Percentiles rank a stretch among this genome's conserved stretches.
Evolutionary conservation across 371 early-diverging fungal species (phyloP).

Genomic region (Sporodiniella umbellata): DNA sequence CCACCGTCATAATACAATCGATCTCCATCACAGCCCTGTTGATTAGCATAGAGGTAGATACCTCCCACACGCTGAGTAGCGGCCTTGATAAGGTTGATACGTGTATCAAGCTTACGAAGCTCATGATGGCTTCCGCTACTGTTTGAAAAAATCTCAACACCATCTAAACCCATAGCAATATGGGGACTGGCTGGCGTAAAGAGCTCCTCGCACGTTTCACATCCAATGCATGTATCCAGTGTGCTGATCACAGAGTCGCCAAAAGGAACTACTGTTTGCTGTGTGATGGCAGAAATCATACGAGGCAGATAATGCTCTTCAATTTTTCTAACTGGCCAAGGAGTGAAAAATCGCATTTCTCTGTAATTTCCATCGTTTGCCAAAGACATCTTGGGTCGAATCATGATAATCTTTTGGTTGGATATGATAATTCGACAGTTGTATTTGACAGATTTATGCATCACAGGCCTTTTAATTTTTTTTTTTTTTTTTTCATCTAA

Average conservation of each 20-base stretch:
- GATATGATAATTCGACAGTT: slow-evolving; percentile 91
- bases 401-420: slow-evolving; percentile 82
- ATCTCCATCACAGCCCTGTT: slow-evolving; percentile 98
- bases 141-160: slow-evolving; percentile 95
- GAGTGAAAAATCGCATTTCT: slow-evolving; percentile 92
- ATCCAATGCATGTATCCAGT: slow-evolving; percentile 83
- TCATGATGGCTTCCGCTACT: slow-evolving; percentile 93
- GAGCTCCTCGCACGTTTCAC: slow-evolving; percentile 96
- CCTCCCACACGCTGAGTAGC: slow-evolving; percentile 95
- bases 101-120: slow-evolving; percentile 79
- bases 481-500: neutral
- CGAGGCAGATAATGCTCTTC: slow-evolving; percentile 82
- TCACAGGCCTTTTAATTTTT: slow-evolving; percentile 87
- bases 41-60: slow-evolving; percentile 94
- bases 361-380: slow-evolving; percentile 98
- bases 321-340: slow-evolving; percentile 70
- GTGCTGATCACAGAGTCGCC: slow-evolving; percentile 87
- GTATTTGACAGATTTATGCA: slow-evolving; percentile 88
- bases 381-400: slow-evolving; percentile 92
- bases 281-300: slow-evolving; percentile 71
- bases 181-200: slow-evolving; percentile 96
- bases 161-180: slow-evolving; percentile 88
- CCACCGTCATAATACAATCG: slow-evolving; percentile 96
- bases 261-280: slow-evolving; percentile 76
- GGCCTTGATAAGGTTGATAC: slow-evolving; percentile 84